Conservation (phyloP, 1,139 yeast species). For the Candida glucosophila region DNA sequence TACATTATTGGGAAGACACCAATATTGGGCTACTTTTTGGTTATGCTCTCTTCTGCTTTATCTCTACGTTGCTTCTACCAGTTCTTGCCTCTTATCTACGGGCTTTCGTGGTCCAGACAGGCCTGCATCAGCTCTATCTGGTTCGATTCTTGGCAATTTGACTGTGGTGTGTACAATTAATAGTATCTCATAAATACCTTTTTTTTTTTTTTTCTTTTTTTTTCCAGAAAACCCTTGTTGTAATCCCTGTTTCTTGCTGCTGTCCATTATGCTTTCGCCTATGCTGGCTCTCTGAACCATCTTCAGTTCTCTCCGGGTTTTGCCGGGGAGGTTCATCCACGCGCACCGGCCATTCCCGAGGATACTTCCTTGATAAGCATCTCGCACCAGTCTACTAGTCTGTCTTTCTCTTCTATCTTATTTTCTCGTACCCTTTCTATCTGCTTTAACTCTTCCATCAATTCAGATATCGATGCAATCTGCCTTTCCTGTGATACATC, state of each 20-base stretch:
- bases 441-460: conserved; percentile 54
- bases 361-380: conserved; percentile 58
- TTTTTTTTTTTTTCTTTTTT: neutral
- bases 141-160: conserved; percentile 29
- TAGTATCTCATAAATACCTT: conserved; percentile 2
- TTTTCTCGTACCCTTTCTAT: conserved; percentile 53
- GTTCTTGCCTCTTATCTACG: conserved; percentile 27
- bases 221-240: too few species aligned
- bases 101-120: conserved; percentile 21
- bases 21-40: conserved; percentile 11
- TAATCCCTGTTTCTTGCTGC: too few species aligned
- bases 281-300: too few species aligned
- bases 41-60: conserved; percentile 8
- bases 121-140: conserved; percentile 20
- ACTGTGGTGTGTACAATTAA: conserved; percentile 16
- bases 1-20: conserved; percentile 17
- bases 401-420: conserved; percentile 60
- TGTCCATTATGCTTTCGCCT: too few species aligned
- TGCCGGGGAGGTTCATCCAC: too few species aligned
- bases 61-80: conserved; percentile 12
- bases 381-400: conserved; percentile 58
- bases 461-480: conserved; percentile 49
- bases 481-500: conserved; percentile 79
- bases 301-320: too few species aligned
- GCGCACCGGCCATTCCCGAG: conserved; percentile 45